Percentiles rank a stretch among this genome's conserved stretches.
Evolutionary conservation across 306 rosid species (phyloP).

Genomic region (Pueraria montana): DNA sequence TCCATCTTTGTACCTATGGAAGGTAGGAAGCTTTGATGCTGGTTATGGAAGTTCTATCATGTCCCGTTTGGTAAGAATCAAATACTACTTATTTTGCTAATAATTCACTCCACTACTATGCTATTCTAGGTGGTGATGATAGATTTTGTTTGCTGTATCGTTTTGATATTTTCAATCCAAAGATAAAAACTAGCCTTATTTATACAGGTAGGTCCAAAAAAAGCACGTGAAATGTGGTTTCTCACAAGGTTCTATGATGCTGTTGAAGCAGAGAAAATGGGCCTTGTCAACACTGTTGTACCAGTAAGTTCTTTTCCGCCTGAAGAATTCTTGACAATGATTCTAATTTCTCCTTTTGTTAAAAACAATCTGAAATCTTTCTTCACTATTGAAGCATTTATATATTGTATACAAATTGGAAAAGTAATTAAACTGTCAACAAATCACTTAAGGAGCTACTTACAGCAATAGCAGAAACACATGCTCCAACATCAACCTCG

Average conservation of each 20-base stretch:
- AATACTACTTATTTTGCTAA: constrained; percentile 12
- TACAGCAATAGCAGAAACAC: not conserved
- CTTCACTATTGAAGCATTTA: not conserved
- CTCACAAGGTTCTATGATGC: constrained; percentile 88
- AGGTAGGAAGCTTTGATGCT: constrained; percentile 99
- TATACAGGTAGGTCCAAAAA: constrained; percentile 83
- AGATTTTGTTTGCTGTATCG: constrained; percentile 7
- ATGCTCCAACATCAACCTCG: constrained; percentile 4
- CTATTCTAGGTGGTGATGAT: constrained; percentile 1
- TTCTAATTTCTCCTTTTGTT: not conserved
- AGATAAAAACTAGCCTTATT: constrained; percentile 10
- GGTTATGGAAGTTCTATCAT: constrained; percentile 97
- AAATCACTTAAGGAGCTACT: constrained; percentile 1
- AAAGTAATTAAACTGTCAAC: not conserved
- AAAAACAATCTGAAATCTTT: not conserved
- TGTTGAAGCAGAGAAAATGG: constrained; percentile 94
- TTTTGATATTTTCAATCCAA: constrained; percentile 15
- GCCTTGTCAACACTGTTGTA: constrained; percentile 88
- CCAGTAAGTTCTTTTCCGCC: constrained; percentile 61
- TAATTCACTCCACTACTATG: not conserved
- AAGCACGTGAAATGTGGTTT: constrained; percentile 95
- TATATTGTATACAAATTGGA: not conserved
- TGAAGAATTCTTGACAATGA: not conserved
- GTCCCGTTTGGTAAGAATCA: constrained; percentile 82
- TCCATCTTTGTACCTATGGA: constrained; percentile 32